phyloP scores from a whole-genome alignment of 1,139 yeast species.

The Scheffersomyces segobiensis region DNA sequence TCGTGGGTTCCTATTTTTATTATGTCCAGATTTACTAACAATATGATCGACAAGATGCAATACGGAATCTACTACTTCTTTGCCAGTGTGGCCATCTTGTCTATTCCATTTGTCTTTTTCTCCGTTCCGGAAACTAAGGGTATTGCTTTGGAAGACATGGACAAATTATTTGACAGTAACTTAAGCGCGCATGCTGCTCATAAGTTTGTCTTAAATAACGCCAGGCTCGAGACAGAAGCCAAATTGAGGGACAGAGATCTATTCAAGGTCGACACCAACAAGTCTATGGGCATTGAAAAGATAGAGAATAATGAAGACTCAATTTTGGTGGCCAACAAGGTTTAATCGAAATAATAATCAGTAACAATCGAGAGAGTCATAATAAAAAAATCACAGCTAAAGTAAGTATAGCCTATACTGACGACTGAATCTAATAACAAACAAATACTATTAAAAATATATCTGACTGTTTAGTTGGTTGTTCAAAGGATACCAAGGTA shows the following conservation, averaged over 20 bases:
- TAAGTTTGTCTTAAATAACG: constrained; percentile 10
- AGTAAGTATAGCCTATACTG: too few species aligned
- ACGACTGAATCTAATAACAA: too few species aligned
- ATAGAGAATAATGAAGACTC: not conserved
- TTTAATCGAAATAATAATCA: too few species aligned
- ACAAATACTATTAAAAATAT: too few species aligned
- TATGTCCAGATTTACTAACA: constrained; percentile 39
- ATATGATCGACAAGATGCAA: constrained; percentile 43
- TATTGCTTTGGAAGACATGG: constrained; percentile 47
- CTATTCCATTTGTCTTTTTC: constrained; percentile 39
- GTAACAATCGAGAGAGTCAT: too few species aligned
- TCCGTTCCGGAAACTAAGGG: constrained; percentile 43
- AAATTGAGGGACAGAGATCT: constrained; percentile 1
- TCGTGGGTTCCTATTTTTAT: constrained; percentile 46
- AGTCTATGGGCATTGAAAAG: constrained; percentile 3
- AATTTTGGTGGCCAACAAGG: not conserved
- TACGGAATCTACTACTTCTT: constrained; percentile 46
- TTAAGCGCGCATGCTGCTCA: constrained; percentile 15
- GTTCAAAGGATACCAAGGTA: too few species aligned
- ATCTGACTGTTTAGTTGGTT: too few species aligned
- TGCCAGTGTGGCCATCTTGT: constrained; percentile 31
- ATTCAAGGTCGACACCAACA: constrained; percentile 3
- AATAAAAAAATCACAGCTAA: too few species aligned
- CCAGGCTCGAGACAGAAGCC: constrained; percentile 5
- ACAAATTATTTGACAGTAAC: constrained; percentile 30